Evolutionary conservation across 169 alveolate genomes (phyloP).

Genomic region (Perkinsus chesapeaki): DNA sequence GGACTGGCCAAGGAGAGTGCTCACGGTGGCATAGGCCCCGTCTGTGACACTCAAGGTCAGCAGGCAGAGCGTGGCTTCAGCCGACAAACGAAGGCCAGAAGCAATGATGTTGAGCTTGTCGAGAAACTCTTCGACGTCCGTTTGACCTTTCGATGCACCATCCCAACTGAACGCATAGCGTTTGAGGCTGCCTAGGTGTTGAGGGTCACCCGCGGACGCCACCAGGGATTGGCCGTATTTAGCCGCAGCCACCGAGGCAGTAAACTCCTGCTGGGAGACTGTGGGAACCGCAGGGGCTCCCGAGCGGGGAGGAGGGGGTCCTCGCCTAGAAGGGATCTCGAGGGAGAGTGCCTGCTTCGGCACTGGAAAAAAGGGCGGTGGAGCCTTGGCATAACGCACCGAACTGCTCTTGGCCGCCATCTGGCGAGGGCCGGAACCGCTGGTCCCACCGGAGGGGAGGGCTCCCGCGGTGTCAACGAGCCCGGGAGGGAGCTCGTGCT

Average conservation of each 20-base stretch:
- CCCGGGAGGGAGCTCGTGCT: too few relatives aligned
- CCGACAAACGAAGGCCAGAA: background rate
- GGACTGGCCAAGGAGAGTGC: background rate
- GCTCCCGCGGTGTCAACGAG: too few relatives aligned
- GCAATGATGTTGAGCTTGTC: slow-evolving; percentile 4
- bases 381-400: background rate
- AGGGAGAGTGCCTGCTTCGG: background rate
- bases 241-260: background rate
- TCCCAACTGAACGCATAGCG: background rate
- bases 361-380: background rate
- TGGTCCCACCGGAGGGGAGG: background rate
- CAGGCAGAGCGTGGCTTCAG: background rate
- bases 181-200: background rate
- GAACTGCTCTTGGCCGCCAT: background rate
- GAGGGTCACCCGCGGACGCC: background rate
- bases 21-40: background rate
- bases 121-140: background rate
- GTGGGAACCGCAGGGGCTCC: background rate
- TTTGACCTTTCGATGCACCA: background rate
- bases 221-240: background rate
- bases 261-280: background rate
- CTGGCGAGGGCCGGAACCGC: background rate
- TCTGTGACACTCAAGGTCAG: background rate
- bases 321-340: too few relatives aligned
- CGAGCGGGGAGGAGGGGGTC: too few relatives aligned